Conservation (phyloP, 148 eudicot genomes). For the Rhododendron williamsianum region DNA sequence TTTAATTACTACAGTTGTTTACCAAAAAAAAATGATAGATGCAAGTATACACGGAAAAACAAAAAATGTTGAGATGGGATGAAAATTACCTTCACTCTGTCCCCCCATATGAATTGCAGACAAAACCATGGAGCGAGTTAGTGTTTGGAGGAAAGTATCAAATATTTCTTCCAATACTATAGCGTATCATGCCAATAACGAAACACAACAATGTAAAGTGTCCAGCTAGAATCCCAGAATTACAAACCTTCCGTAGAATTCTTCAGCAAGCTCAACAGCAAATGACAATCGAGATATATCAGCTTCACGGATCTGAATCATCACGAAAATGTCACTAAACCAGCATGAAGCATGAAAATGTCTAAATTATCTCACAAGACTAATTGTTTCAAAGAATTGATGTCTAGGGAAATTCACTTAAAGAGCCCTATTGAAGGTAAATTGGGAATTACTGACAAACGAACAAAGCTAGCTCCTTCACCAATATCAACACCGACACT, state of each 20-base stretch:
- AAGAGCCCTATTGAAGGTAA: neutral
- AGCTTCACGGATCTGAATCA: conserved; percentile 81
- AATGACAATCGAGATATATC: conserved; percentile 94
- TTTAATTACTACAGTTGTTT: neutral
- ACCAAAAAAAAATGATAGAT: neutral
- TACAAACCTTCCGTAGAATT: conserved; percentile 88
- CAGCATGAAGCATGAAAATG: neutral
- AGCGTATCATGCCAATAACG: neutral
- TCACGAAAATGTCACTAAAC: neutral
- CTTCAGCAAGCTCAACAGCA: conserved; percentile 99
- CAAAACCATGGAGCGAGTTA: conserved; percentile 24
- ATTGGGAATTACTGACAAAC: neutral
- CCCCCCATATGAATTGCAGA: conserved; percentile 13
- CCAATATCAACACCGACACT: neutral
- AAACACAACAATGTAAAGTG: conserved; percentile 5
- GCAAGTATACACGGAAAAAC: neutral
- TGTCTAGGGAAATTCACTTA: neutral
- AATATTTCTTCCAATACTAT: neutral
- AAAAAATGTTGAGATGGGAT: neutral
- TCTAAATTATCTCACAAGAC: conserved; percentile 5
- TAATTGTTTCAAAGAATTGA: neutral
- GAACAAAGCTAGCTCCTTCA: neutral
- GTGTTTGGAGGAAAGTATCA: conserved; percentile 16
- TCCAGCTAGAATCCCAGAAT: neutral
- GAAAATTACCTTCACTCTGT: conserved; percentile 81